Conservation (phyloP, 148 eudicot species). For the Fallopia convolvulus region DNA sequence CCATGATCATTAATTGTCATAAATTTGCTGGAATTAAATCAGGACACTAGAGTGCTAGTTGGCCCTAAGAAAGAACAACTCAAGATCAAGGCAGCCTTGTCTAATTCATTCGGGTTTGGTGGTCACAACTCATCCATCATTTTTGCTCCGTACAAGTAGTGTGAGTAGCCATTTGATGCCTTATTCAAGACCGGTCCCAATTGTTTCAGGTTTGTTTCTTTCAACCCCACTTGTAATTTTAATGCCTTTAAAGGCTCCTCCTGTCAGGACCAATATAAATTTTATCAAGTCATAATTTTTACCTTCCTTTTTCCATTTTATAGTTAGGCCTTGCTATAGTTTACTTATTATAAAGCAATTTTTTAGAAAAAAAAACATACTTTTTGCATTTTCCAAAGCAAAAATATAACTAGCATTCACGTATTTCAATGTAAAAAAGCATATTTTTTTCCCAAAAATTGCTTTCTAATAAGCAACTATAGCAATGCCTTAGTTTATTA, state of each 20-base stretch:
- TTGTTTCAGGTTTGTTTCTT: conserved; percentile 24
- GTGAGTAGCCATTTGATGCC: conserved; percentile 11
- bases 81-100: conserved; percentile 76
- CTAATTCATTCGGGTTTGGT: conserved; percentile 96
- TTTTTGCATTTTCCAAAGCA: no score
- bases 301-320: no score
- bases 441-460: no score
- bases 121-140: conserved; percentile 95
- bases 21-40: conserved; percentile 19
- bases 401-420: no score
- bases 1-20: not conserved
- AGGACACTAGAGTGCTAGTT: conserved; percentile 75
- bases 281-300: no score
- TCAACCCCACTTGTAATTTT: not conserved
- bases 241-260: not conserved
- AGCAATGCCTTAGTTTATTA: no score
- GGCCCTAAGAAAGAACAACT: conserved; percentile 75
- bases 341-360: no score
- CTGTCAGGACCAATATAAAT: no score
- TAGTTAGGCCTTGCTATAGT: no score
- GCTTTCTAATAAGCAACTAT: no score
- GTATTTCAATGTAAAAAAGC: no score
- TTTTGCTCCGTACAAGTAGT: conserved; percentile 79
- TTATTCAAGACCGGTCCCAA: conserved; percentile 16
- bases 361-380: no score